Base-by-base conservation (phyloP, 345 rosid species). In the Zanthoxylum bungeanum region DNA sequence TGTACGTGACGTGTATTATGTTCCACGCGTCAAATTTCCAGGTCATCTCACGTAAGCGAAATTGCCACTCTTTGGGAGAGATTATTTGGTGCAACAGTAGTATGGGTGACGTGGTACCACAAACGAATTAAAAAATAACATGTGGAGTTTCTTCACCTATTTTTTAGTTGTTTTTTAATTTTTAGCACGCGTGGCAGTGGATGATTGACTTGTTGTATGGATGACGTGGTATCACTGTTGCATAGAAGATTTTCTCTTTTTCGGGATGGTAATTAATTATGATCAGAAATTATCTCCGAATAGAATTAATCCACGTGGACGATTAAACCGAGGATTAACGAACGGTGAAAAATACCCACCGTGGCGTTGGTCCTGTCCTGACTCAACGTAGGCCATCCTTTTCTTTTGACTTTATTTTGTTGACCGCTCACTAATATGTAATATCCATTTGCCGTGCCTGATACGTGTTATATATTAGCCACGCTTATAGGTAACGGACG, bases 371-470 rank as follows among this genome's bases (percentile, higher is more conserved):
- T 73, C 57, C 19, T 4, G 31, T 58, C 69, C 19, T 4, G 31
- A 58, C 69, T 66, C 22, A 60, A 42, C 30, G 5, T 28, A 9
- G 7, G 55, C 50, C 61, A 56, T 75, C 39, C 1, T 19, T 57
- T 50, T 74, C 34, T 62, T n/a, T 71, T 67, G 78, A 74, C 72
- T 58, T 28, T 71, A 31, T 3, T 0, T 11, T 9, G 25, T 67
- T 70, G 77, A 71, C 63, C 30, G 27, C 2, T 0, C 6, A 12
- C 49, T 16, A 1, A 44, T 44, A 17, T 14, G n/a, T n/a, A 22
- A 3, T 7, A 7, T 39, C 40, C 24, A 69, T 68, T 74, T 72
- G 74, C 68, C 73, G 21, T 69, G 50, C 66, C 71, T 50, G 22
- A 19, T 24, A 40, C 75, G 72, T 51, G 12, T 24, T 50, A 25